Conservation (phyloP, 2,329 filamentous ascomycete genomes). For the Aureobasidium sp. region DNA sequence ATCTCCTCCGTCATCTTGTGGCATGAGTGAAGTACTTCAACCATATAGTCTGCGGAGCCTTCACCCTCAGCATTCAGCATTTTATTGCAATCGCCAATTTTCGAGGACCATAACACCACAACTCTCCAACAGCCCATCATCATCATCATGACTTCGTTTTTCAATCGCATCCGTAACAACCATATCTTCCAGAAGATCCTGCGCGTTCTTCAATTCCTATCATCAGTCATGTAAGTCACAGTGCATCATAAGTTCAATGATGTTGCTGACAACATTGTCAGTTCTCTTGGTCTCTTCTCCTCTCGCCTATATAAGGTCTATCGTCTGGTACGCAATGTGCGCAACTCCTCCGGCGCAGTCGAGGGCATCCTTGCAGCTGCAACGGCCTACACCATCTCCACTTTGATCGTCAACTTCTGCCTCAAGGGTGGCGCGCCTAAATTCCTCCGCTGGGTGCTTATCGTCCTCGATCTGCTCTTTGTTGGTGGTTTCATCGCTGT, state of each 20-base stretch:
- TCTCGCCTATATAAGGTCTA: constrained; percentile 33
- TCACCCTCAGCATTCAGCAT: neutral
- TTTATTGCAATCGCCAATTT: neutral
- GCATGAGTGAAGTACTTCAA: neutral
- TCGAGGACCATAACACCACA: neutral
- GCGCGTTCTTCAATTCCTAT: constrained; percentile 37
- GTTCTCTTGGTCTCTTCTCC: constrained; percentile 37
- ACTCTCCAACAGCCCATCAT: neutral
- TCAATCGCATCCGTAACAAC: constrained; percentile 6
- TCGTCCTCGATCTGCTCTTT: constrained; percentile 33
- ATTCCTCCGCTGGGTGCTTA: constrained; percentile 31
- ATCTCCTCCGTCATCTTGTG: neutral
- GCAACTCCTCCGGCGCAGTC: constrained; percentile 32
- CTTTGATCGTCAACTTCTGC: constrained; percentile 28
- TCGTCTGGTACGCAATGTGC: constrained; percentile 28
- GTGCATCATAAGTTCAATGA: neutral
- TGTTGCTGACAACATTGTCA: neutral
- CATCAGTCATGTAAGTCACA: constrained; percentile 23
- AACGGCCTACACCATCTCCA: constrained; percentile 34
- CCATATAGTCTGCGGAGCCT: neutral
- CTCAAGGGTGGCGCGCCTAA: constrained; percentile 23
- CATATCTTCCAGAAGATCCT: constrained; percentile 26
- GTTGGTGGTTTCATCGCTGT: constrained; percentile 38
- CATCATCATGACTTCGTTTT: neutral
- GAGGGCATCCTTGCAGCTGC: constrained; percentile 39